Evolutionary conservation across 148 eudicot genomes (phyloP).

Genomic region (Heliosperma pusillum): DNA sequence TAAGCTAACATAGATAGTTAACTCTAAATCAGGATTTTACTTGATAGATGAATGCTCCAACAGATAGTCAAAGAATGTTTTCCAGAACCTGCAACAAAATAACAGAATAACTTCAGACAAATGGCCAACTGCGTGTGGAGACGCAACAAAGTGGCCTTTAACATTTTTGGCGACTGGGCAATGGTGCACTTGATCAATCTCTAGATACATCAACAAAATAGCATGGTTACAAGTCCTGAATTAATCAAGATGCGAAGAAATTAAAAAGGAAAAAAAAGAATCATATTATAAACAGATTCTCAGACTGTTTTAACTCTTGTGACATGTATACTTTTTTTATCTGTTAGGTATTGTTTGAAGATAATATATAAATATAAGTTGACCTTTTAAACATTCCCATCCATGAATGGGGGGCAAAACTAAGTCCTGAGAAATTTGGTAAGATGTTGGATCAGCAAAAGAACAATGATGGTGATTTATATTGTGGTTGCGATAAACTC

Average conservation of each 20-base stretch:
- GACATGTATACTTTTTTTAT: not conserved
- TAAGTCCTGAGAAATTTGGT: not conserved
- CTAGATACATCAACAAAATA: not conserved
- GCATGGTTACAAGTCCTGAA: not conserved
- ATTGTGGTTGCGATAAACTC: too few relatives aligned
- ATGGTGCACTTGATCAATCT: not conserved
- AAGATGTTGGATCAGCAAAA: not conserved
- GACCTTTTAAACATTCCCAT: not conserved
- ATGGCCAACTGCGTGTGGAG: conserved; percentile 13
- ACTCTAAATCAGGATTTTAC: conserved; percentile 33
- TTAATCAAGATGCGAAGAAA: not conserved
- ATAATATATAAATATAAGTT: too few relatives aligned
- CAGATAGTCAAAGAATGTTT: conserved; percentile 67
- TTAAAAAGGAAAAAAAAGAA: too few relatives aligned
- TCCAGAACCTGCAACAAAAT: conserved; percentile 77
- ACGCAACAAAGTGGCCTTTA: not conserved
- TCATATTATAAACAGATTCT: not conserved
- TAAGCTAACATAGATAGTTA: not conserved
- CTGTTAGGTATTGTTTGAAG: not conserved
- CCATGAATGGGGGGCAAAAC: not conserved
- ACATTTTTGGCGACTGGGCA: not conserved
- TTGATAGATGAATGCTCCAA: conserved; percentile 73
- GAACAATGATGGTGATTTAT: not conserved
- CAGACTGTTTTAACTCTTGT: not conserved
- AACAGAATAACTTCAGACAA: conserved; percentile 2